These are phyloP conservation scores for Quercus robur DNA, from an alignment of 306 rosid genomes.

Conservation along the genomic window DNA sequence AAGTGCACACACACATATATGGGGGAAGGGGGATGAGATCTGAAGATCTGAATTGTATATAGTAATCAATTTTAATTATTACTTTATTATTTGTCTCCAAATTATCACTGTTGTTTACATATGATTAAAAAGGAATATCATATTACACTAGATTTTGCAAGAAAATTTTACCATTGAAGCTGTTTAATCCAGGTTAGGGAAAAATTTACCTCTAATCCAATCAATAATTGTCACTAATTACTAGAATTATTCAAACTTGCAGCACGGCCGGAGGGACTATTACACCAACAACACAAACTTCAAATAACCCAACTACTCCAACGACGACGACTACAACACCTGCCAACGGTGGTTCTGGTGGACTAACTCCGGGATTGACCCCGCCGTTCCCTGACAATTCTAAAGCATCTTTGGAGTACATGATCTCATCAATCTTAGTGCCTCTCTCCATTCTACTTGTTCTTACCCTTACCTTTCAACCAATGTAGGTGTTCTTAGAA, in stretches of 20 bases:
- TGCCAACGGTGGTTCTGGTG: constrained; percentile 33
- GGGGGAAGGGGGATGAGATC: too few relatives aligned
- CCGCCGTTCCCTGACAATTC: constrained; percentile 47
- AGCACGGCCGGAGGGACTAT: constrained; percentile 79
- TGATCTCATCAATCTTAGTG: constrained; percentile 13
- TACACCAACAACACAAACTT: constrained; percentile 43
- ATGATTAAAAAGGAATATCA: too few relatives aligned
- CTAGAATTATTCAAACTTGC: constrained; percentile 9
- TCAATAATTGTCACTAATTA: constrained; percentile 3
- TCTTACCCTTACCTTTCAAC: constrained; percentile 20
- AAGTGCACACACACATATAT: too few relatives aligned
- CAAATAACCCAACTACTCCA: constrained; percentile 41
- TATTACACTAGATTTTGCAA: too few relatives aligned
- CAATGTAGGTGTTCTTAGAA: constrained; percentile 19
- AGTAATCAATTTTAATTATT: too few relatives aligned
- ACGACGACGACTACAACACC: constrained; percentile 34
- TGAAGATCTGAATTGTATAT: too few relatives aligned
- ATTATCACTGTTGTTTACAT: too few relatives aligned
- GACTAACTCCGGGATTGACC: constrained; percentile 42
- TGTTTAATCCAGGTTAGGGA: too few relatives aligned
- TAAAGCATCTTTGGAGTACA: constrained; percentile 25
- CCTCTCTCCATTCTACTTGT: constrained; percentile 20
- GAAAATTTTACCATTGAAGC: too few relatives aligned
- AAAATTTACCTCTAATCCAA: too few relatives aligned
- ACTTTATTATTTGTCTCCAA: too few relatives aligned